Evolutionary conservation across 2,329 filamentous ascomycete species (phyloP).

Genomic region (Aspergillus japonicus): DNA sequence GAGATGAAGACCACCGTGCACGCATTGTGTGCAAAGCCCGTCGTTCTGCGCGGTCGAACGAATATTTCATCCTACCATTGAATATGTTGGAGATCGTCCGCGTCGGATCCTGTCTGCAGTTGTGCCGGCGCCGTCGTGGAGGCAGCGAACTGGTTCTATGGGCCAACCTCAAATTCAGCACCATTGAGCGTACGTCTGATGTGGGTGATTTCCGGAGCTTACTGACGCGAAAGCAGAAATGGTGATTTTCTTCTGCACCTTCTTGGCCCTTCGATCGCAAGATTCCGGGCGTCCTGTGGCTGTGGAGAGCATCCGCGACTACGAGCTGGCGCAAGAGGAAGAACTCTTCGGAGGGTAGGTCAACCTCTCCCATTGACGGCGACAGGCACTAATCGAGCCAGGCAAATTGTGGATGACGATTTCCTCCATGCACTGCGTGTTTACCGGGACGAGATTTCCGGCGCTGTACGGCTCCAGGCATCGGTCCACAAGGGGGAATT

Average conservation of each 20-base stretch:
- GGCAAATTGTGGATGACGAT: slow-evolving; percentile 52
- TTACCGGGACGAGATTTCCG: slow-evolving; percentile 52
- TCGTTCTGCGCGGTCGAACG: slow-evolving; percentile 39
- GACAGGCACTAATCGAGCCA: slow-evolving; percentile 24
- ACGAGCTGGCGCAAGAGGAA: slow-evolving; percentile 50
- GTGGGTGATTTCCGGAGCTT: background rate
- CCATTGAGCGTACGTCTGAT: slow-evolving; percentile 51
- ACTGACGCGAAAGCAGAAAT: slow-evolving; percentile 41
- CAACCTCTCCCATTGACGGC: background rate
- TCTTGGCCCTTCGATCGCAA: slow-evolving; percentile 59
- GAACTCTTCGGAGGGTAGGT: slow-evolving; percentile 52
- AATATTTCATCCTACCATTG: slow-evolving; percentile 52
- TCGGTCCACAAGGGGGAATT: slow-evolving; percentile 53
- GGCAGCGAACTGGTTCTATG: slow-evolving; percentile 50
- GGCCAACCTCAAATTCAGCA: slow-evolving; percentile 55
- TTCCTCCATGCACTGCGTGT: slow-evolving; percentile 57
- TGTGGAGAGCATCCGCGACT: slow-evolving; percentile 46
- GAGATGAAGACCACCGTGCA: slow-evolving; percentile 51
- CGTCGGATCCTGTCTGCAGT: slow-evolving; percentile 38
- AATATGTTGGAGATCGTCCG: slow-evolving; percentile 45
- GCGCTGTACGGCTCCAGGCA: slow-evolving; percentile 57
- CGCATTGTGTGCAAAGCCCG: slow-evolving; percentile 54
- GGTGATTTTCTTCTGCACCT: slow-evolving; percentile 57
- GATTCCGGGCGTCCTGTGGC: slow-evolving; percentile 45
- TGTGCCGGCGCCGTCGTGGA: slow-evolving; percentile 36